Conservation (phyloP, 352 stramenopile species). For the Phytophthora constricta region DNA sequence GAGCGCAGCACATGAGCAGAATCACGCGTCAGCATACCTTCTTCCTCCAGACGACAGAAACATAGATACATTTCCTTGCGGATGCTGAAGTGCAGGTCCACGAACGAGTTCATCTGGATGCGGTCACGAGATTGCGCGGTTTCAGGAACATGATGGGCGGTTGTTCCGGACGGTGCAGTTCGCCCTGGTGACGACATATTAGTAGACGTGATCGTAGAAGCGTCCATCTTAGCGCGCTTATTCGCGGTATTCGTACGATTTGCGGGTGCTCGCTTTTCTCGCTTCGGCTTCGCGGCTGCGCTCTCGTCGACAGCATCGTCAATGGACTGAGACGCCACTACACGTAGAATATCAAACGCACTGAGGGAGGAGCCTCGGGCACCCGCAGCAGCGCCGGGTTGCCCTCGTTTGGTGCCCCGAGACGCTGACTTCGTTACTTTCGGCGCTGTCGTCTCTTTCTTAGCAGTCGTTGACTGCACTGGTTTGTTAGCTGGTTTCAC, state of each 20-base stretch:
- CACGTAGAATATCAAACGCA: slow-evolving; percentile 83
- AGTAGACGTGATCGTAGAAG: slow-evolving; percentile 24
- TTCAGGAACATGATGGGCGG: slow-evolving; percentile 16
- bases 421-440: slow-evolving; percentile 35
- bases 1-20: slow-evolving; percentile 74
- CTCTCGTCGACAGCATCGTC: slow-evolving; percentile 52
- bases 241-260: slow-evolving; percentile 15
- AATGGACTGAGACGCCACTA: slow-evolving; percentile 81
- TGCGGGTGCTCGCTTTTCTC: slow-evolving; percentile 31
- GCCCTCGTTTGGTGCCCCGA: slow-evolving; percentile 39
- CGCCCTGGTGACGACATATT: slow-evolving; percentile 13
- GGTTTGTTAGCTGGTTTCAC: slow-evolving; percentile 25
- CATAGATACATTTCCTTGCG: slow-evolving; percentile 89
- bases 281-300: slow-evolving; percentile 36
- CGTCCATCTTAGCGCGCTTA: slow-evolving; percentile 47
- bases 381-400: slow-evolving; percentile 17
- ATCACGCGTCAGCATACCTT: slow-evolving; percentile 70
- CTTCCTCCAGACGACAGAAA: slow-evolving; percentile 82
- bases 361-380: slow-evolving; percentile 48
- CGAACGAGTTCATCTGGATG: slow-evolving; percentile 80
- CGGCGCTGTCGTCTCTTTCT: slow-evolving; percentile 27
- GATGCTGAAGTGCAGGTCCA: slow-evolving; percentile 85
- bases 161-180: slow-evolving; percentile 7
- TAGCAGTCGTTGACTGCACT: not conserved
- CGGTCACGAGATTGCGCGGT: slow-evolving; percentile 51